Percentiles rank a stretch among this genome's conserved stretches.
These are phyloP conservation scores for Rhizopus microsporus DNA, from an alignment of 371 early-diverging fungal genomes.

Conservation along the genomic window DNA sequence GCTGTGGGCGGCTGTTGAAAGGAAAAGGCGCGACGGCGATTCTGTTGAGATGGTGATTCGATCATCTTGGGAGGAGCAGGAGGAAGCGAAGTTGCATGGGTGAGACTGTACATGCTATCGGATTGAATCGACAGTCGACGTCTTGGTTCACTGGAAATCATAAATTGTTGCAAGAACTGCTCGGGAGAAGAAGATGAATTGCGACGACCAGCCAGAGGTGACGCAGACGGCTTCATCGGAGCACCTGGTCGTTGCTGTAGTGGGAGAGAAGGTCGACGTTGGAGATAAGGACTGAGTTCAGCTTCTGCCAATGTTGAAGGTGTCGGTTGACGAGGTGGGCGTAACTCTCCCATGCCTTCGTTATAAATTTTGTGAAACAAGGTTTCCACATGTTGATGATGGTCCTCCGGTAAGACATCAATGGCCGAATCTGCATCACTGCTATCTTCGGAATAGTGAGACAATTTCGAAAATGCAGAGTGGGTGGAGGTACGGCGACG, in stretches of 20 bases:
- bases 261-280: conserved; percentile 9
- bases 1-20: conserved; percentile 35
- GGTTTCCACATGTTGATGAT: conserved; percentile 39
- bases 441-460: conserved; percentile 20
- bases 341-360: conserved; percentile 39
- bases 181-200: conserved; percentile 48
- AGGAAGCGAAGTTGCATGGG: conserved; percentile 19
- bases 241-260: conserved; percentile 2
- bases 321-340: conserved; percentile 8
- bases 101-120: conserved; percentile 18
- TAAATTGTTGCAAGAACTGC: conserved; percentile 39
- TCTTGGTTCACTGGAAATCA: conserved; percentile 27
- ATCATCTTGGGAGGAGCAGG: conserved; percentile 3
- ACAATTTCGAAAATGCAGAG: conserved; percentile 16
- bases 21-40: conserved; percentile 42
- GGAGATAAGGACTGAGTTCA: conserved; percentile 20
- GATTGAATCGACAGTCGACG: conserved; percentile 37
- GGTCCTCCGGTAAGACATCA: conserved; percentile 40
- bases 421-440: conserved; percentile 48
- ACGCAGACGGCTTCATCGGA: conserved; percentile 38
- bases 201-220: conserved; percentile 34
- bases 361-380: conserved; percentile 63
- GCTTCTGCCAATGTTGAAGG: conserved; percentile 11
- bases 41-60: conserved; percentile 12
- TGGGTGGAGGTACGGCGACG: conserved; percentile 11